phyloP scores from a whole-genome alignment of 345 rosid species.

The Aquilaria malaccensis region DNA sequence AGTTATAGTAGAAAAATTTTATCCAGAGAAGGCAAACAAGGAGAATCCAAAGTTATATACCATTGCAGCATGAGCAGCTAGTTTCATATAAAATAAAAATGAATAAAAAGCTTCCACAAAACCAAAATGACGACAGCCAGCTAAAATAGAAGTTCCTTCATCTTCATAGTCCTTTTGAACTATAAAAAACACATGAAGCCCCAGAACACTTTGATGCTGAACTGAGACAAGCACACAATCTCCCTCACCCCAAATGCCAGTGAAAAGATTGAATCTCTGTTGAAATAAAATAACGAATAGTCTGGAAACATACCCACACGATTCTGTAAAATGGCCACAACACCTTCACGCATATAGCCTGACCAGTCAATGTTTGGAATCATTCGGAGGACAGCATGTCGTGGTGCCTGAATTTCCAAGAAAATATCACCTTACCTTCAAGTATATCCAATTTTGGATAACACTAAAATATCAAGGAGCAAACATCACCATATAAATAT shows the following conservation, averaged over 20 bases:
- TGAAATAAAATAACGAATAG: too few species aligned
- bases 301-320: conserved; percentile 59
- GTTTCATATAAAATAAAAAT: background rate
- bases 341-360: conserved; percentile 51
- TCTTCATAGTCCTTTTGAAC: too few species aligned
- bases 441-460: background rate
- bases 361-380: conserved; percentile 53
- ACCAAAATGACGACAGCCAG: background rate
- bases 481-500: too few species aligned
- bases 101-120: background rate
- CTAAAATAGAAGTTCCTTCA: too few species aligned
- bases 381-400: conserved; percentile 46
- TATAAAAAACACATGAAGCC: too few species aligned
- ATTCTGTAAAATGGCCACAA: conserved; percentile 74
- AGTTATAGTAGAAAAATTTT: background rate
- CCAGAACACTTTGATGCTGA: too few species aligned
- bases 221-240: too few species aligned
- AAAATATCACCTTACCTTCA: conserved; percentile 2
- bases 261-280: too few species aligned
- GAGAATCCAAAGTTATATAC: background rate
- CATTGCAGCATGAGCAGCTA: background rate
- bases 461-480: too few species aligned
- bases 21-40: background rate
- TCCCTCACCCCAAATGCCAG: too few species aligned
- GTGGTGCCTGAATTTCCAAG: conserved; percentile 35